phyloP scores from a whole-genome alignment of 192 early-diverging fungal species.

The Endogone sp. region DNA sequence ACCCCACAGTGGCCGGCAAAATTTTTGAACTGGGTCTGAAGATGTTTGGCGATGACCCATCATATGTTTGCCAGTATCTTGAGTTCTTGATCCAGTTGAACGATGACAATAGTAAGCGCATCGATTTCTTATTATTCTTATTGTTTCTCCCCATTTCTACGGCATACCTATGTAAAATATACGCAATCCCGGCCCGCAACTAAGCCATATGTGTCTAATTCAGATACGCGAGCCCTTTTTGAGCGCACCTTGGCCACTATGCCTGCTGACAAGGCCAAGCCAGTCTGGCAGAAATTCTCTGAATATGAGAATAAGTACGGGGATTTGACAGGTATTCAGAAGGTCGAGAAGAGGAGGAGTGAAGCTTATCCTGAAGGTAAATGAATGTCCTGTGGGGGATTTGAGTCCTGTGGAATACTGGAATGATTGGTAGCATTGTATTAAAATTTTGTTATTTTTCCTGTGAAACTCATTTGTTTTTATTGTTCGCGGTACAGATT shows the following conservation, averaged over 20 bases:
- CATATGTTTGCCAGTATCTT: slow-evolving; percentile 79
- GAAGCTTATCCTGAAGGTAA: slow-evolving; percentile 71
- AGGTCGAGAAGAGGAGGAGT: slow-evolving; percentile 72
- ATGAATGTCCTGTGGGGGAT: background rate
- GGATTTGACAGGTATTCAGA: slow-evolving; percentile 68
- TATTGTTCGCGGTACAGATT: slow-evolving; percentile 36
- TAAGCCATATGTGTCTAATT: background rate
- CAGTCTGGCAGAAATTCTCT: slow-evolving; percentile 80
- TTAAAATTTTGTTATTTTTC: background rate
- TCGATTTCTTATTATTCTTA: background rate
- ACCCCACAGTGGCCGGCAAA: slow-evolving; percentile 74
- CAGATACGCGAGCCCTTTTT: slow-evolving; percentile 84
- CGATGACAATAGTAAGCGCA: slow-evolving; percentile 77
- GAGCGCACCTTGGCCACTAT: slow-evolving; percentile 78
- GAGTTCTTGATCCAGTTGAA: slow-evolving; percentile 85
- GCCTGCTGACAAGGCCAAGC: slow-evolving; percentile 61
- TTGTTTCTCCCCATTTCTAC: too few relatives aligned
- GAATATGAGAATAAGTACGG: slow-evolving; percentile 88
- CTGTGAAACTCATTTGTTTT: too few relatives aligned
- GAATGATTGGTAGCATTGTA: background rate
- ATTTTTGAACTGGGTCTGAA: slow-evolving; percentile 92
- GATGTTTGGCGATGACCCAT: slow-evolving; percentile 64
- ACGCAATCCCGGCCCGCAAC: too few relatives aligned
- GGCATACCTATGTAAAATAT: too few relatives aligned
- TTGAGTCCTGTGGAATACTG: background rate